Conservation (phyloP, 257 asterid genomes). For the Primulina eburnea region DNA sequence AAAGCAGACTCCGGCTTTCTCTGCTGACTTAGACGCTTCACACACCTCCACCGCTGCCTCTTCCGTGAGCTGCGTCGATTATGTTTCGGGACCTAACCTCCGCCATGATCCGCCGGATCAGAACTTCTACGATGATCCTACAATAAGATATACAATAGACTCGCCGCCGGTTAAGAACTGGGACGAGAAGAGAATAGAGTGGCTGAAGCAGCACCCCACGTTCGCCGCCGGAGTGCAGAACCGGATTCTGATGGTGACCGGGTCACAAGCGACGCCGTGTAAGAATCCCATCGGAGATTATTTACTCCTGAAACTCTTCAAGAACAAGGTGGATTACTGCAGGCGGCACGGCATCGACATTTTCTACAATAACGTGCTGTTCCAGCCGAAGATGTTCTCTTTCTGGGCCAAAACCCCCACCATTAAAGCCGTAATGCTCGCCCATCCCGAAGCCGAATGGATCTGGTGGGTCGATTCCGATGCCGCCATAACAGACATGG, state of each 20-base stretch:
- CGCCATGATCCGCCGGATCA: conserved; percentile 51
- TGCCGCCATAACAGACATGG: conserved; percentile 99
- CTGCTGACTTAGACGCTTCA: conserved; percentile 15
- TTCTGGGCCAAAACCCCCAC: conserved; percentile 93
- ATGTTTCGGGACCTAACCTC: conserved; percentile 22
- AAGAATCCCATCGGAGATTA: conserved; percentile 85
- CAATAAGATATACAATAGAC: conserved; percentile 56
- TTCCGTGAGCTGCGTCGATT: conserved; percentile 12
- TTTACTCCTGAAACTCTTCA: conserved; percentile 67
- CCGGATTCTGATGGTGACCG: conserved; percentile 76
- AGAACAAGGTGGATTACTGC: conserved; percentile 93
- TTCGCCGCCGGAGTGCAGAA: conserved; percentile 45
- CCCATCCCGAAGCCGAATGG: conserved; percentile 98
- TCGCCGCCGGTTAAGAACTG: conserved; percentile 55
- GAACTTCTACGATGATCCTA: conserved; percentile 79
- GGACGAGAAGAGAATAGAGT: conserved; percentile 67
- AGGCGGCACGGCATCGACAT: conserved; percentile 80
- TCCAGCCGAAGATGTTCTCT: conserved; percentile 81
- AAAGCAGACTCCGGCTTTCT: conserved; percentile 20
- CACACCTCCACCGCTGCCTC: conserved; percentile 3
- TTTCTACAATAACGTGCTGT: conserved; percentile 72
- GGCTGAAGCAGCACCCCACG: conserved; percentile 77
- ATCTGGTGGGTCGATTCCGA: conserved; percentile 99
- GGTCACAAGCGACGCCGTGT: conserved; percentile 82
- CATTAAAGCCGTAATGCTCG: conserved; percentile 82